phyloP scores from a whole-genome alignment of 208 protist genomes.

The Lotmaria passim region DNA sequence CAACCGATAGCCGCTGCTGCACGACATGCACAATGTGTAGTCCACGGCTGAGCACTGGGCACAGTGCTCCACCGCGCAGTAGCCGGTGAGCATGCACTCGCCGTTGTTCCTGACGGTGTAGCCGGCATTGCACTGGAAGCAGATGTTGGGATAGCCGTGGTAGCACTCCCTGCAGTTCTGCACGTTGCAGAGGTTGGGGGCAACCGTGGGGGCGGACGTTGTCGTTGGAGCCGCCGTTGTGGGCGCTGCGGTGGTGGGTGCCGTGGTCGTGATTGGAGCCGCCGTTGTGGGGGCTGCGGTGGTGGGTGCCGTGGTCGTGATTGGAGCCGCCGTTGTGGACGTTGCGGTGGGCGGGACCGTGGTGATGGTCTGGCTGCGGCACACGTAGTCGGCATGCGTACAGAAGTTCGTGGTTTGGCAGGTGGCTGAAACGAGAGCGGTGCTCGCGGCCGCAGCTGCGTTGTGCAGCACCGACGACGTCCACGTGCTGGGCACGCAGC shows the following conservation, averaged over 20 bases:
- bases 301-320: neutral
- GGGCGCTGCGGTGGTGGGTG: too few relatives aligned
- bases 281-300: too few relatives aligned
- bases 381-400: neutral
- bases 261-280: too few relatives aligned
- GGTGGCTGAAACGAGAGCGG: constrained; percentile 2
- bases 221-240: neutral
- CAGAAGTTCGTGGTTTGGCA: constrained; percentile 1
- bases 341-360: neutral
- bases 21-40: neutral
- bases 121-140: neutral
- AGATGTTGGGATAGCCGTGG: neutral
- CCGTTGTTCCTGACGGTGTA: neutral
- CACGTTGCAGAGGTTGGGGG: neutral
- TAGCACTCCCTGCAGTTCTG: neutral
- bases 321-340: neutral
- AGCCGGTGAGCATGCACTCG: constrained; percentile 2
- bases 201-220: too few relatives aligned
- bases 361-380: neutral
- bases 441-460: constrained; percentile 12
- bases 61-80: neutral
- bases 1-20: neutral
- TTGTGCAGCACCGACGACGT: constrained; percentile 19
- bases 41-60: neutral
- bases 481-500: constrained; percentile 11